Conservation (phyloP, 2,329 filamentous ascomycete genomes). For the Sodiomyces alkalinus region DNA sequence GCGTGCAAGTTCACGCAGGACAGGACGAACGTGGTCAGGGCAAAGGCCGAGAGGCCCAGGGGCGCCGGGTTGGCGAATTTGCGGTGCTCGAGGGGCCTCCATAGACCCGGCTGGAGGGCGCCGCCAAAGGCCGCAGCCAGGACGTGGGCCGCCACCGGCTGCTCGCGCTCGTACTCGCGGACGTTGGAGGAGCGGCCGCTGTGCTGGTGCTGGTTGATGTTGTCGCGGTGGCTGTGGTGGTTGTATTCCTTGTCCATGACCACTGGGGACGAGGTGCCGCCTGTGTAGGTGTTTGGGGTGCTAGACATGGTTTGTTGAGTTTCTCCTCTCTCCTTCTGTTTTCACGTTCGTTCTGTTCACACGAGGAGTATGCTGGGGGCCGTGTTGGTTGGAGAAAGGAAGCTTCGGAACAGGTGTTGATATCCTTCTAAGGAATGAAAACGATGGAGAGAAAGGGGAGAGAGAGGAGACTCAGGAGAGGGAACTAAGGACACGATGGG, state of each 20-base stretch:
- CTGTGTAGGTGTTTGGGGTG: constrained; percentile 3
- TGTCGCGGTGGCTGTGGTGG: constrained; percentile 1
- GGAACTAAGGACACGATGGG: not conserved
- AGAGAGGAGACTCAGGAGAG: not conserved
- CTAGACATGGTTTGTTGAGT: constrained; percentile 6
- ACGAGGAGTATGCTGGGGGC: too few species aligned
- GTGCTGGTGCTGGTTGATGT: constrained; percentile 5
- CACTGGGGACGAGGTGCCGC: constrained; percentile 2
- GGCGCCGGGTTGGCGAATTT: constrained; percentile 71
- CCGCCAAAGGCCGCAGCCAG: constrained; percentile 42
- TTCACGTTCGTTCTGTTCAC: too few species aligned
- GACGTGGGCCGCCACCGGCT: constrained; percentile 5
- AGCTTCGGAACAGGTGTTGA: not conserved
- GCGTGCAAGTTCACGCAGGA: constrained; percentile 58
- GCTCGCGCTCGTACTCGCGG: constrained; percentile 3
- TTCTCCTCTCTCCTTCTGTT: too few species aligned
- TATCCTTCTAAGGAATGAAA: not conserved
- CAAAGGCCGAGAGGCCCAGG: constrained; percentile 64
- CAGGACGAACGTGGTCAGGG: constrained; percentile 69
- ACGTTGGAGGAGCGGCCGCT: constrained; percentile 3
- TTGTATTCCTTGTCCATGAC: constrained; percentile 6
- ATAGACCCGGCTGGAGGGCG: constrained; percentile 56
- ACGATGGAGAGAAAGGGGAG: not conserved
- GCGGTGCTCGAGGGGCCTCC: constrained; percentile 48
- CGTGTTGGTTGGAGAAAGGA: not conserved